Evolutionary conservation across 306 rosid species (phyloP).

Genomic region (Quercus alba): DNA sequence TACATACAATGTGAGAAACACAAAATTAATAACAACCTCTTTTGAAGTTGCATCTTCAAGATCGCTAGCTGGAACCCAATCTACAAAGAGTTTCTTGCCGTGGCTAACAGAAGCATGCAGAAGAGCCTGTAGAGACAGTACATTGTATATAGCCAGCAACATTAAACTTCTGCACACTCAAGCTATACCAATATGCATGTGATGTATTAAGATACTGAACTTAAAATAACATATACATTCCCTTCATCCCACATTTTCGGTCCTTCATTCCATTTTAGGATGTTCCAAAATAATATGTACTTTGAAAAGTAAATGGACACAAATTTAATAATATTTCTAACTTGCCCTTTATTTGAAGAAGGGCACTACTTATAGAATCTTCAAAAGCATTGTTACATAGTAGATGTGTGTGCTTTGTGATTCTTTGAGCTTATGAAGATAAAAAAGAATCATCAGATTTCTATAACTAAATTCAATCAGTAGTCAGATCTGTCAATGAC

Average conservation of each 20-base stretch:
- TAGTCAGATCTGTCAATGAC: background rate
- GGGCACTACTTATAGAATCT: too few relatives aligned
- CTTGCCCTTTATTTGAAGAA: too few relatives aligned
- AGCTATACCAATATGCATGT: background rate
- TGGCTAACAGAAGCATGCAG: slow-evolving; percentile 69
- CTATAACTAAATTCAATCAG: background rate
- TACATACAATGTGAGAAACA: background rate
- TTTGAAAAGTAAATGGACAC: too few relatives aligned
- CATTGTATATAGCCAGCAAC: background rate
- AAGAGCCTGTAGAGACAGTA: slow-evolving; percentile 61
- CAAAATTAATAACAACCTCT: slow-evolving; percentile 43
- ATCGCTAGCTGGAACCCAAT: slow-evolving; percentile 83
- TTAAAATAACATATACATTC: too few relatives aligned
- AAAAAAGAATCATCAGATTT: too few relatives aligned
- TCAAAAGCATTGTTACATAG: too few relatives aligned
- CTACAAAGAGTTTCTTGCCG: slow-evolving; percentile 54
- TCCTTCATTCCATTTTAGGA: too few relatives aligned
- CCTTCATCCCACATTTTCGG: too few relatives aligned
- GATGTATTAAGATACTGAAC: background rate
- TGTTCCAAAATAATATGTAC: too few relatives aligned
- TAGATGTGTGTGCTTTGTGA: too few relatives aligned
- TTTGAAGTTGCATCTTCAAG: slow-evolving; percentile 56
- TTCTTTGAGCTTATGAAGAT: too few relatives aligned
- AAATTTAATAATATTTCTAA: too few relatives aligned
- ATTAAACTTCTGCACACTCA: slow-evolving; percentile 1